Evolutionary conservation across 1,139 yeast genomes (phyloP), one percentile per base, ranked within the genome.

Genomic region (Zygoascus hellenicus): DNA sequence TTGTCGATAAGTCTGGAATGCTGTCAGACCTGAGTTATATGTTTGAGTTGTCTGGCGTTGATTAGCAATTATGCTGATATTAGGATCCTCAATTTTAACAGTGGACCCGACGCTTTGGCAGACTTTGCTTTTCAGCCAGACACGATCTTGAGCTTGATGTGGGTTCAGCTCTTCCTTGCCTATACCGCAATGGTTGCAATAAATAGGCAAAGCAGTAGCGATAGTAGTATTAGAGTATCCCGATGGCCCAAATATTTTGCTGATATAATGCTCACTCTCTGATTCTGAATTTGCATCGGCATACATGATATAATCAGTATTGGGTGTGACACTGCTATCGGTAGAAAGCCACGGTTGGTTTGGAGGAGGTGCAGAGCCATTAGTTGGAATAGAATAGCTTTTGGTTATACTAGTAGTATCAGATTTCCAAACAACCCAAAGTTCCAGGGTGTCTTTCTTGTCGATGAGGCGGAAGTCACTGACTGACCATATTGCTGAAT

Each of bases 391-490:
- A 16, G 60, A 59, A 32, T 68, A 53, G 9, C 66, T 57, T 48
- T 72, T 71, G 26, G 77, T 59, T 22, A 72, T 66, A 3, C 82
- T 75, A 1, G 78, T 70, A 2, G 77, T 75, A 53, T 82, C 81
- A 50, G 85, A 78, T 56, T 81, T 82, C 86, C 86, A 81, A 37
- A 81, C 65, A 1, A 78, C 65, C 58, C 69, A 63, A 5, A 74
- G 53, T 42, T 46, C 51, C 39, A 58, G 38, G 22, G 47, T 43
- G 47, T 64, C 63, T 15, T 51, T 52, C 52, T 69, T 41, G 5
- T 46, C 46, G n/a, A 53, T 55, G 43, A 59, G 55, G 54, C 51
- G 58, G 54, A 63, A 65, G 49, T 65, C 76, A 28, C 68, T 64
- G 28, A 73, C 62, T 3, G 71, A 63, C 86, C 86, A 80, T 42